phyloP scores from a whole-genome alignment of 1,284 basidiomycete species.

The Mycosarcoma maydis region DNA sequence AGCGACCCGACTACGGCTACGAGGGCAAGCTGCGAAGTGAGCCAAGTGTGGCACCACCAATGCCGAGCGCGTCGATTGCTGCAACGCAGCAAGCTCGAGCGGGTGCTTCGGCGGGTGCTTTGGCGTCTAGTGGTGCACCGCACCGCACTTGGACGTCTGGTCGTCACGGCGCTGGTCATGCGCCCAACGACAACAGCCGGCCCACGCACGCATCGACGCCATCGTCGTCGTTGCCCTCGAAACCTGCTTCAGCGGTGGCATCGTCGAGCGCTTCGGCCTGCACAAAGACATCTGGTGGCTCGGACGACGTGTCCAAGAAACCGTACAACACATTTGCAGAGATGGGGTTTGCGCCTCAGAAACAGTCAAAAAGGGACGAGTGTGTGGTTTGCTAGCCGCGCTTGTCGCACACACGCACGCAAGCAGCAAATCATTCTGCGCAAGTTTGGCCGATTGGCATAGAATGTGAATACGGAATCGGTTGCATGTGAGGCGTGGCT shows the following conservation, averaged over 20 bases:
- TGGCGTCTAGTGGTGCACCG: too few relatives aligned
- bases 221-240: background rate
- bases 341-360: conserved; percentile 84
- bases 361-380: conserved; percentile 77
- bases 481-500: too few relatives aligned
- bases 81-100: background rate
- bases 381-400: conserved; percentile 69
- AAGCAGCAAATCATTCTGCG: too few relatives aligned
- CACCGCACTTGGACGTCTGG: conserved; percentile 7
- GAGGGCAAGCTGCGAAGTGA: conserved; percentile 3
- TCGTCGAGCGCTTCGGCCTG: conserved; percentile 9
- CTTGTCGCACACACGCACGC: background rate
- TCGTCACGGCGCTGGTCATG: conserved; percentile 16
- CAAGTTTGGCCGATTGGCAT: too few relatives aligned
- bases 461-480: too few relatives aligned
- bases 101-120: too few relatives aligned
- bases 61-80: background rate
- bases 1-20: conserved; percentile 25
- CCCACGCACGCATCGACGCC: background rate
- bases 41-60: background rate
- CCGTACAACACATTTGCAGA: conserved; percentile 84
- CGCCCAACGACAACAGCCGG: conserved; percentile 5
- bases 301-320: conserved; percentile 62
- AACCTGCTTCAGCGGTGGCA: conserved; percentile 1
- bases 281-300: conserved; percentile 18